These are phyloP conservation scores for Pseudogymnoascus sp. DNA, from an alignment of 2,329 filamentous ascomycete genomes.

Conservation along the genomic window DNA sequence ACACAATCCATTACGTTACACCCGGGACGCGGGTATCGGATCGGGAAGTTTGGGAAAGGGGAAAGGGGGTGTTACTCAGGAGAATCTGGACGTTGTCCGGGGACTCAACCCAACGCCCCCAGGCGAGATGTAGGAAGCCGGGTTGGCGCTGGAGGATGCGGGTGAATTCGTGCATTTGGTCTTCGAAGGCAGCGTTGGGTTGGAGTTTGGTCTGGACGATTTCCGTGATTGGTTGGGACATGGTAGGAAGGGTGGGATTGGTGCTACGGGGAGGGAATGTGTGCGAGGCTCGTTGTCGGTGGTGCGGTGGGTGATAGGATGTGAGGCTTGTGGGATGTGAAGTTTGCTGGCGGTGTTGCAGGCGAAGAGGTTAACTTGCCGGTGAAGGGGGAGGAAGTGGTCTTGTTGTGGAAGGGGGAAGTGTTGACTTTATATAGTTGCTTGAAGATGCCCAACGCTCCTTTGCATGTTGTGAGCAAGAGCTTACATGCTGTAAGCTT, in stretches of 20 bases:
- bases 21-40: not conserved
- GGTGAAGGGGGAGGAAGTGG: not conserved
- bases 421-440: not conserved
- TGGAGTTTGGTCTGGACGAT: not conserved
- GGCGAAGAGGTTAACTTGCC: not conserved
- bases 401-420: not conserved
- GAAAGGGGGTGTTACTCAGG: not conserved
- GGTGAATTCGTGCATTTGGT: not conserved
- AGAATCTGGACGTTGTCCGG: not conserved
- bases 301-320: not conserved
- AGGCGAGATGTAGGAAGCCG: conserved; percentile 1
- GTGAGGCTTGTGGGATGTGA: not conserved
- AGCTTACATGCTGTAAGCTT: too few species aligned
- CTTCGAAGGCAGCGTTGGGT: not conserved
- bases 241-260: too few species aligned
- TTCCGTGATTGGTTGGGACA: conserved; percentile 7
- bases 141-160: not conserved
- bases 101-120: not conserved
- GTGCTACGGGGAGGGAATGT: not conserved
- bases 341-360: not conserved
- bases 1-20: not conserved
- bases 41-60: not conserved
- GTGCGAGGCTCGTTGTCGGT: not conserved
- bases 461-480: too few species aligned
- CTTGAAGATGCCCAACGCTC: too few species aligned